These are phyloP conservation scores for Juglanconis oblonga DNA, from an alignment of 2,329 filamentous ascomycete species.

Conservation along the genomic window DNA sequence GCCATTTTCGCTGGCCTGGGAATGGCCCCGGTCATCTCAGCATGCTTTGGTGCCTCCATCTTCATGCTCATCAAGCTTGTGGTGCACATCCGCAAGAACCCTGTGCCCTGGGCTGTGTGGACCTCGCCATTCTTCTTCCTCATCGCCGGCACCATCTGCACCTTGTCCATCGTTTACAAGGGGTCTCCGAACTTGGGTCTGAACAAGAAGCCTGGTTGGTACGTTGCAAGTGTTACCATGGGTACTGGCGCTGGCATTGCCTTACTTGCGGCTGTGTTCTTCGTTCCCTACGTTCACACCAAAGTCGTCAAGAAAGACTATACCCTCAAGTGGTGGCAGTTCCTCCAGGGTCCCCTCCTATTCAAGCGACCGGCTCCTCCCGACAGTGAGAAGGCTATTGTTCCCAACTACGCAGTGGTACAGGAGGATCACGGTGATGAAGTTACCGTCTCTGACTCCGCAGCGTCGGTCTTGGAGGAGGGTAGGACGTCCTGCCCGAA, in stretches of 20 bases:
- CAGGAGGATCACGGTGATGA: slow-evolving; percentile 57
- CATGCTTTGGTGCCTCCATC: slow-evolving; percentile 36
- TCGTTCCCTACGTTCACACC: slow-evolving; percentile 67
- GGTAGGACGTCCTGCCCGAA: slow-evolving; percentile 23
- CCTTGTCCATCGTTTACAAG: slow-evolving; percentile 78
- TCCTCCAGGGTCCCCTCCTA: slow-evolving; percentile 62
- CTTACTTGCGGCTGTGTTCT: slow-evolving; percentile 63
- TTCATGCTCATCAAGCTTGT: slow-evolving; percentile 36
- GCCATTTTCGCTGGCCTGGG: slow-evolving; percentile 69
- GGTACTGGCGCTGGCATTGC: slow-evolving; percentile 60
- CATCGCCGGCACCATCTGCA: slow-evolving; percentile 70
- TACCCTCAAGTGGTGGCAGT: slow-evolving; percentile 60
- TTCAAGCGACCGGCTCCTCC: slow-evolving; percentile 55
- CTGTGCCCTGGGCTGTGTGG: slow-evolving; percentile 69
- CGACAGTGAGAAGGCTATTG: slow-evolving; percentile 53
- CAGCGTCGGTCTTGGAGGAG: slow-evolving; percentile 15
- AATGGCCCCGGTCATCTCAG: slow-evolving; percentile 70
- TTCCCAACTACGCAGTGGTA: slow-evolving; percentile 76
- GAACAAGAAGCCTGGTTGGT: slow-evolving; percentile 64
- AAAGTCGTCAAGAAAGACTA: slow-evolving; percentile 68
- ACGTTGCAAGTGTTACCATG: slow-evolving; percentile 63
- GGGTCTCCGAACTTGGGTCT: slow-evolving; percentile 67
- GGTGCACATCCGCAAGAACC: slow-evolving; percentile 71
- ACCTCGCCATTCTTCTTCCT: slow-evolving; percentile 76
- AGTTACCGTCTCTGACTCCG: slow-evolving; percentile 21